Base-by-base conservation (phyloP, 345 rosid genomes). In the Eucalyptus microcorys region DNA sequence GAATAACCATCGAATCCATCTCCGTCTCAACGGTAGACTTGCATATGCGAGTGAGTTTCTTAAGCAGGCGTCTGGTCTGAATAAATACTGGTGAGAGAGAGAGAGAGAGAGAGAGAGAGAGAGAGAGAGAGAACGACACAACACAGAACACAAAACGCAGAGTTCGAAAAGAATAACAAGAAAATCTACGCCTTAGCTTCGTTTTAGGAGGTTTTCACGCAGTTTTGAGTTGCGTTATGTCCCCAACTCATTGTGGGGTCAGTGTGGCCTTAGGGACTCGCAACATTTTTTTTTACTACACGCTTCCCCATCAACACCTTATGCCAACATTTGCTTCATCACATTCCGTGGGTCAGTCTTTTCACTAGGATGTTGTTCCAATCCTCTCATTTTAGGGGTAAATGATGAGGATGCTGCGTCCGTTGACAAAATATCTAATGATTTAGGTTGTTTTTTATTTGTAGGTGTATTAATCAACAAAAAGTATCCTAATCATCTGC, bases 111-210 rank as follows among this genome's bases (percentile, higher is more conserved):
- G 42, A 32, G 53, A 43, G 37, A 49, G 40, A 71, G 37, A 32
- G 71, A 76, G 14, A 49, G 59, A 88, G 48, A 87, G 87, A 53
- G 42, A 49, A 37, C 45, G 42, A 19, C 83, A 71, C 45, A 19
- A 37, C 95, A 92, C 96, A 89, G 92, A 95, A 91, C 96, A 96
- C 96, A 93, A 93, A 94, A 92, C 91, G 90, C 88, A 92, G 94
- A 93, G 92, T 92, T 92, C 91, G 95, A 93, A 92, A 94, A 94
- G 89, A 90, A 87, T 87, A 83, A 50, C 90, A 86, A 68, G 57
- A 87, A 89, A 87, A 88, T 87, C 91, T 89, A 85, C 84, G 81
- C 59, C 61, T 87, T 86, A 86, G 87, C 87, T 87, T 16, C 88
- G 84, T 92, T 89, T 93, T 84, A 59, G 85, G 90, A 89, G 86